phyloP scores from a whole-genome alignment of 1,284 basidiomycete genomes.

The Cerioporus squamosus region DNA sequence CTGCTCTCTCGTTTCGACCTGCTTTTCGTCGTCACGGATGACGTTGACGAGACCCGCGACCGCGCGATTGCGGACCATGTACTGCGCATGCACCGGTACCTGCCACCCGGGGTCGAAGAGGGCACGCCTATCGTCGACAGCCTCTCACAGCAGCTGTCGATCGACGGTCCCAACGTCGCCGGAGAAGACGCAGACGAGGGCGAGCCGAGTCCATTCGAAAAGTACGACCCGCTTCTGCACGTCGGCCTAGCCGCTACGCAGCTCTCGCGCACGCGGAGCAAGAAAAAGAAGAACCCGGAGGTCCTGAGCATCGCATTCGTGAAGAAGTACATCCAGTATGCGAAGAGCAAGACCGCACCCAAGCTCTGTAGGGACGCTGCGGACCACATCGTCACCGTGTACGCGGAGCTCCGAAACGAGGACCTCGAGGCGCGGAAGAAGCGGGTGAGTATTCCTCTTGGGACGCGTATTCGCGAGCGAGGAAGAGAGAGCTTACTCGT shows the following conservation, averaged over 20 bases:
- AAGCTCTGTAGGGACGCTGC: constrained; percentile 92
- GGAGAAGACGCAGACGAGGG: constrained; percentile 57
- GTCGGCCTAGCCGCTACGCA: constrained; percentile 59
- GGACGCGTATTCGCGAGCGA: not conserved
- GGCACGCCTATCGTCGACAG: constrained; percentile 89
- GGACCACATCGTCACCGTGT: constrained; percentile 93
- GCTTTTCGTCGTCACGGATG: constrained; percentile 97
- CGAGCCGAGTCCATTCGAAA: constrained; percentile 90
- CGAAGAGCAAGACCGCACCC: constrained; percentile 88
- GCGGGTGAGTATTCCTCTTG: constrained; percentile 57
- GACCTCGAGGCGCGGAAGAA: constrained; percentile 86
- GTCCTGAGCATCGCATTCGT: constrained; percentile 94
- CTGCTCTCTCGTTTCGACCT: constrained; percentile 99
- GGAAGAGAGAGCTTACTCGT: not conserved
- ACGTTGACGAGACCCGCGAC: constrained; percentile 95
- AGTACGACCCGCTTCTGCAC: constrained; percentile 95
- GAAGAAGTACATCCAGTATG: constrained; percentile 99
- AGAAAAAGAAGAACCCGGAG: constrained; percentile 74
- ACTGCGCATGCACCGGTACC: constrained; percentile 95
- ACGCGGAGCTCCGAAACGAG: constrained; percentile 92
- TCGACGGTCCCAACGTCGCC: constrained; percentile 74
- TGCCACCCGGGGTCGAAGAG: constrained; percentile 96
- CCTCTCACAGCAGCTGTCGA: constrained; percentile 84
- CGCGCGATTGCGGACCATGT: constrained; percentile 98
- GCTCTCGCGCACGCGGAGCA: constrained; percentile 50